Evolutionary conservation across 129 eudicot genomes (phyloP).

Genomic region (Kitagawia praeruptora): DNA sequence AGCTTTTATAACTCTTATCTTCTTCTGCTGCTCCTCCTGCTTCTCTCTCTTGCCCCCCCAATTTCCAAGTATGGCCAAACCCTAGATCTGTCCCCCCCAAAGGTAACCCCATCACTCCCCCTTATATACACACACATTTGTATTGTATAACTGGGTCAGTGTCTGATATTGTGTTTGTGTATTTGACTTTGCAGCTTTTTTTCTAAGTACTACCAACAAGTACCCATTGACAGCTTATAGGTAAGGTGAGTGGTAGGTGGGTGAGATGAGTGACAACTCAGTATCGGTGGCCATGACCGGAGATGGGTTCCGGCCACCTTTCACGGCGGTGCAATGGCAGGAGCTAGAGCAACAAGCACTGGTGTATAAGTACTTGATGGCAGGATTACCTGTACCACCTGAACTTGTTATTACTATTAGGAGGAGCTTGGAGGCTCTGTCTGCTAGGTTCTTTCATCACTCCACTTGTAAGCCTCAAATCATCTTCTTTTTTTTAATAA

Average conservation of each 20-base stretch:
- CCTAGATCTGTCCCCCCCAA: constrained; percentile 53
- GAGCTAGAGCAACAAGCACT: constrained; percentile 61
- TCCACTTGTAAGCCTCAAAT: constrained; percentile 28
- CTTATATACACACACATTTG: too few species aligned
- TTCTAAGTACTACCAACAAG: not conserved
- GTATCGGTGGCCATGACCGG: constrained; percentile 15
- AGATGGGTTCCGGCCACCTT: constrained; percentile 29
- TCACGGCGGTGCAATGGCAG: constrained; percentile 51
- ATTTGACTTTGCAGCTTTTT: constrained; percentile 13
- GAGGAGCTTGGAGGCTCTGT: constrained; percentile 38
- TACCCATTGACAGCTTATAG: not conserved
- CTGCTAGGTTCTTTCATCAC: constrained; percentile 41
- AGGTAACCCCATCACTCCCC: constrained; percentile 15
- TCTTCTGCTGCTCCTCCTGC: too few species aligned
- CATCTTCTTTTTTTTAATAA: not conserved
- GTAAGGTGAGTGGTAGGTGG: not conserved
- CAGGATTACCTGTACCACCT: constrained; percentile 47
- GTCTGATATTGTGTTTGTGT: not conserved
- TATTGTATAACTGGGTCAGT: not conserved
- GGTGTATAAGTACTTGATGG: constrained; percentile 48
- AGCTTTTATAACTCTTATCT: not conserved
- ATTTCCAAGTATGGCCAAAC: constrained; percentile 42
- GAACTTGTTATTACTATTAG: constrained; percentile 47
- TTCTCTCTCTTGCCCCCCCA: constrained; percentile 8
- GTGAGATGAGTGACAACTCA: constrained; percentile 17